These are phyloP conservation scores for Debaryomyces hansenii DNA, from an alignment of 805 yeast genomes.

Conservation along the genomic window DNA sequence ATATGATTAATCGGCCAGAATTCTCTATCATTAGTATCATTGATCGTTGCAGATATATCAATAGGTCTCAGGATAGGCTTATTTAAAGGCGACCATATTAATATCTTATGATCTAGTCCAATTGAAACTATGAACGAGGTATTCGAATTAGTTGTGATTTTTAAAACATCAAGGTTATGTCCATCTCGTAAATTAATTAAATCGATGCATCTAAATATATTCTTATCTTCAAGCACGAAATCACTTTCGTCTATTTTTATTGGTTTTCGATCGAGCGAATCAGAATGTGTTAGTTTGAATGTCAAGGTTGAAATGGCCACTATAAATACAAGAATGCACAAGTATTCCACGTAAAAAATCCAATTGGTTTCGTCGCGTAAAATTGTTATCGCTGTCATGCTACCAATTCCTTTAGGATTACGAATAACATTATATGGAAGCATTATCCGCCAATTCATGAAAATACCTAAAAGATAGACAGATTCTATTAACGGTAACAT, in stretches of 20 bases:
- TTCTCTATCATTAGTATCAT: slow-evolving; percentile 42
- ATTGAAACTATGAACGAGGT: slow-evolving; percentile 67
- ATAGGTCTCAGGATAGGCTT: slow-evolving; percentile 20
- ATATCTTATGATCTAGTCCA: slow-evolving; percentile 70
- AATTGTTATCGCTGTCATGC: slow-evolving; percentile 4
- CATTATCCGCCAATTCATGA: slow-evolving; percentile 19
- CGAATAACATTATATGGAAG: not conserved
- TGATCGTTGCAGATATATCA: slow-evolving; percentile 41
- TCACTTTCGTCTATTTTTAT: slow-evolving; percentile 5
- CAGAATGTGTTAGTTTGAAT: slow-evolving; percentile 17
- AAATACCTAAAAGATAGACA: slow-evolving; percentile 13
- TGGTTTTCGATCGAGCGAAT: not conserved
- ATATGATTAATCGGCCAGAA: slow-evolving; percentile 65
- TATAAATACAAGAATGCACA: slow-evolving; percentile 50
- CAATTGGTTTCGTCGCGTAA: slow-evolving; percentile 39
- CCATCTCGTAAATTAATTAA: slow-evolving; percentile 29
- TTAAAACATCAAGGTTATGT: slow-evolving; percentile 64
- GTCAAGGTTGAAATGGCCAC: slow-evolving; percentile 36
- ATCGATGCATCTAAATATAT: slow-evolving; percentile 30
- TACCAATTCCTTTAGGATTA: not conserved
- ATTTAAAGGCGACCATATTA: slow-evolving; percentile 71
- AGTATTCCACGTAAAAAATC: slow-evolving; percentile 56
- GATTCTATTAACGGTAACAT: slow-evolving; percentile 20
- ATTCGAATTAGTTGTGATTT: slow-evolving; percentile 55
- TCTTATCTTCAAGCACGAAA: slow-evolving; percentile 16